These are phyloP conservation scores for Umbilicus rupestris DNA, from an alignment of 164 flowering plant species.

Conservation along the genomic window DNA sequence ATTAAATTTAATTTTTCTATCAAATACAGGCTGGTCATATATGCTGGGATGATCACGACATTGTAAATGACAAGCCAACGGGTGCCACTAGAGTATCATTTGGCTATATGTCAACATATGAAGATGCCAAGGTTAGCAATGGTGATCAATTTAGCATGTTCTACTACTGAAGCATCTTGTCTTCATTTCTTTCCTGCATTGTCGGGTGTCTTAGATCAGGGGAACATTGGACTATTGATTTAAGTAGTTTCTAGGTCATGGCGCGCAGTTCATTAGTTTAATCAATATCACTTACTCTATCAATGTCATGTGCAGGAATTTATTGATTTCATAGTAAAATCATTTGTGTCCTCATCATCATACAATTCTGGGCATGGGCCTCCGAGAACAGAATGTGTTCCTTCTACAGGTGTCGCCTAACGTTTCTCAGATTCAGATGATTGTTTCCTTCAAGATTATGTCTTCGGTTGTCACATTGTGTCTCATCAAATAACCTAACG, in stretches of 20 bases:
- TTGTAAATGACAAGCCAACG: conserved; percentile 79
- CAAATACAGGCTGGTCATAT: conserved; percentile 75
- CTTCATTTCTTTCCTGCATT: background rate
- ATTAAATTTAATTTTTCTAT: background rate
- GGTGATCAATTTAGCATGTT: background rate
- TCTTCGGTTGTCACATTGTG: too few species aligned
- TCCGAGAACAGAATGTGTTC: conserved; percentile 9
- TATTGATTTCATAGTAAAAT: conserved; percentile 38
- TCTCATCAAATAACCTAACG: too few species aligned
- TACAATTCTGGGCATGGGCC: conserved; percentile 12
- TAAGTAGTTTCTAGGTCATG: too few species aligned
- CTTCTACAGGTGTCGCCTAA: conserved; percentile 20
- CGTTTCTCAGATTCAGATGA: background rate
- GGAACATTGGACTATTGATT: too few species aligned
- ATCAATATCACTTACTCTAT: background rate
- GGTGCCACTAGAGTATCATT: conserved; percentile 96
- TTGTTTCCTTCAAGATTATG: background rate
- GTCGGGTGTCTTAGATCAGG: background rate
- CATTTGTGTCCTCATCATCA: conserved; percentile 37
- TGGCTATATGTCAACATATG: conserved; percentile 97
- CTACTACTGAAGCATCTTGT: background rate
- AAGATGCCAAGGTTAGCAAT: conserved; percentile 65
- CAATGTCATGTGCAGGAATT: conserved; percentile 40
- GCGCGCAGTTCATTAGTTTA: background rate
- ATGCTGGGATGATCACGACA: conserved; percentile 93